Base-by-base conservation (phyloP, 306 rosid species). In the Rosa persica region DNA sequence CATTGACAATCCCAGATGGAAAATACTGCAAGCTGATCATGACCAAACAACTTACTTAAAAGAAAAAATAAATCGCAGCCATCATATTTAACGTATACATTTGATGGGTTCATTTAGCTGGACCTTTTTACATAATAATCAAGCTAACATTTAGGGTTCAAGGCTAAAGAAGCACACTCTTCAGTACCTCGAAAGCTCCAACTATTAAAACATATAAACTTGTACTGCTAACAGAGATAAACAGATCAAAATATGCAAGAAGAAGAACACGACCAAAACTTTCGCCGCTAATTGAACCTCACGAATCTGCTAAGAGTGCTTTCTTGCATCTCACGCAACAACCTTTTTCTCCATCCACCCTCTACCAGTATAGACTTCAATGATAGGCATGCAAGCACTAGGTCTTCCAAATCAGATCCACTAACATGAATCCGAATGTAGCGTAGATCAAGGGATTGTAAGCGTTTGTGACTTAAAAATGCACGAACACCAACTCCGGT, bases 11-110 rank as follows among this genome's bases (percentile, higher is more conserved):
- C 64, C 87, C 88, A 67, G 92, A 84, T 51, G 90, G 88, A 72
- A 44, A 9, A 61, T 89, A 88, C 51, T 73, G 85, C 86, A 88
- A 51, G 81, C 90, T 86, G 54, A 12, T 49, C 40, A 70, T 34
- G 38, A 73, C 13, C 51, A 19, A 73, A 6, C 17, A 39, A 7
- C 30, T 20, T 7, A 19, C n/a, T 22, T 9, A 20, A 0, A 9
- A 40, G 15, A 36, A 67, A 12, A 40, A 4, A 39, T 8, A 67
- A 40, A 67, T 40, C 6, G 6, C 49, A 38, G 47, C 15, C 49
- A 68, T 68, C 30, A 42, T 5, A n/a, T 30, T 30, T 30, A 30
- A 2, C 2, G 36, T 30, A 30, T 0, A 30, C 36, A 30, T 30
- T 30, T 30, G 36, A 30, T 3, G 36, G 36, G 36, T 30, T 30